Evolutionary conservation across 108 stramenopile genomes (phyloP).

Genomic region (Nitzschia sp.): DNA sequence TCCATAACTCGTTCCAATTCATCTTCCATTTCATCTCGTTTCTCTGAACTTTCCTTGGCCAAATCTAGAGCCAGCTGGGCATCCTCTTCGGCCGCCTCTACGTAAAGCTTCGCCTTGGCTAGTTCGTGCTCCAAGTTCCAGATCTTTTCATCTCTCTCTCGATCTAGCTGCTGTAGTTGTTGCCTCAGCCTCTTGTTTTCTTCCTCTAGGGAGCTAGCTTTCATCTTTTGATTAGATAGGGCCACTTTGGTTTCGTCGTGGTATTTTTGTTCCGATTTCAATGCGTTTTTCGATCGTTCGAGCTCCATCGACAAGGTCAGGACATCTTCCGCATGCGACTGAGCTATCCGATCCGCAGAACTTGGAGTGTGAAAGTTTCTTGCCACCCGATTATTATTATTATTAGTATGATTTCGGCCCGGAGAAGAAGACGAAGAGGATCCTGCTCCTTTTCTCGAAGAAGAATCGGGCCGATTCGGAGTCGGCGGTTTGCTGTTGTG

Average conservation of each 20-base stretch:
- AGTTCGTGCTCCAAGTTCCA: conserved; percentile 42
- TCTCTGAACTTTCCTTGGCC: conserved; percentile 67
- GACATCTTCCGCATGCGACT: conserved; percentile 77
- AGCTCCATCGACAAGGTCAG: conserved; percentile 66
- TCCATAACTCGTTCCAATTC: conserved; percentile 52
- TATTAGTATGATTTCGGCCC: background rate
- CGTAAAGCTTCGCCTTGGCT: conserved; percentile 24
- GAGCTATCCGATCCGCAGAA: conserved; percentile 44
- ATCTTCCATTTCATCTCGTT: conserved; percentile 62
- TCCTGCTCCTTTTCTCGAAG: background rate
- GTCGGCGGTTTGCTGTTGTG: background rate
- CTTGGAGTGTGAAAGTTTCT: conserved; percentile 17
- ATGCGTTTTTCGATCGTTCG: conserved; percentile 63
- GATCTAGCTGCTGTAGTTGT: background rate
- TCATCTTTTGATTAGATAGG: conserved; percentile 33
- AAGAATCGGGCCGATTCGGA: background rate
- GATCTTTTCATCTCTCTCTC: conserved; percentile 30
- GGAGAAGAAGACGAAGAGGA: background rate
- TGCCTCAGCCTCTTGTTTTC: conserved; percentile 28
- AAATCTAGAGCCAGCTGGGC: conserved; percentile 74
- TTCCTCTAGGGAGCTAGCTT: conserved; percentile 33
- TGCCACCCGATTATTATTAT: background rate
- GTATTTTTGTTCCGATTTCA: conserved; percentile 45
- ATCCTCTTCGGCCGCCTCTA: conserved; percentile 86
- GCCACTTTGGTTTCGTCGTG: conserved; percentile 46